These are phyloP conservation scores for Globisporangium recalcitrans DNA, from an alignment of 352 stramenopile species.

Conservation along the genomic window DNA sequence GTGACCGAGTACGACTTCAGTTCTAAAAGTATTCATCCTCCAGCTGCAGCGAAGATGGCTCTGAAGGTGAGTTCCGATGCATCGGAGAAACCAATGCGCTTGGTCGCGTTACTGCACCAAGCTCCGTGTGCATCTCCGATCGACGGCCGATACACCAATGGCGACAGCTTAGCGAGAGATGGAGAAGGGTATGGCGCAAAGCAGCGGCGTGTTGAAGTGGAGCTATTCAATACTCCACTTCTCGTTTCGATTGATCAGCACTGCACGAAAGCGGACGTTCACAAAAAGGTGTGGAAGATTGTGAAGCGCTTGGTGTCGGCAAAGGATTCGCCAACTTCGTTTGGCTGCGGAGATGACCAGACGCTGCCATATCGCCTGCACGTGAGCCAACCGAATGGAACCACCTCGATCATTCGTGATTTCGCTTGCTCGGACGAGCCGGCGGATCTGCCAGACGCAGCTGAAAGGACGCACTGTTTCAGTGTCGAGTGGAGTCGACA, in stretches of 20 bases:
- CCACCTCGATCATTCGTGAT: conserved; percentile 41
- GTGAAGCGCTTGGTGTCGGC: conserved; percentile 66
- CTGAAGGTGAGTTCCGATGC: conserved; percentile 6
- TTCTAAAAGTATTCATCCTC: conserved; percentile 49
- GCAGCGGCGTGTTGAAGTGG: conserved; percentile 63
- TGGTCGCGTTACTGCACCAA: conserved; percentile 73
- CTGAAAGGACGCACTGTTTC: conserved; percentile 50
- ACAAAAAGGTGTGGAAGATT: conserved; percentile 75
- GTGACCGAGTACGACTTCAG: conserved; percentile 63
- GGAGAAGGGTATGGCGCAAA: conserved; percentile 36
- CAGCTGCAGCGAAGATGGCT: conserved; percentile 22
- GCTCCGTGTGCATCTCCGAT: conserved; percentile 53
- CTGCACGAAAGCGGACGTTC: conserved; percentile 64
- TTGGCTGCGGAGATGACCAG: conserved; percentile 31
- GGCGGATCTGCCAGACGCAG: conserved; percentile 33
- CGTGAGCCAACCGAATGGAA: conserved; percentile 44
- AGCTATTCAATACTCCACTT: conserved; percentile 74
- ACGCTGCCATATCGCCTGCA: conserved; percentile 65
- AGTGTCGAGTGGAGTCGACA: conserved; percentile 76
- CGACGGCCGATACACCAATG: conserved; percentile 28
- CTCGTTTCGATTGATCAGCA: conserved; percentile 58
- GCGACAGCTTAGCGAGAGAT: conserved; percentile 26
- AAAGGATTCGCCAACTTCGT: conserved; percentile 19
- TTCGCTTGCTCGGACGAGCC: conserved; percentile 42
- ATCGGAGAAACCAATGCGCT: conserved; percentile 41